A percentile compares a stretch with the other conserved stretches of the same genome.
Evolutionary conservation across 164 flowering plant genomes (phyloP).

Genomic region (Kingdonia uniflora): DNA sequence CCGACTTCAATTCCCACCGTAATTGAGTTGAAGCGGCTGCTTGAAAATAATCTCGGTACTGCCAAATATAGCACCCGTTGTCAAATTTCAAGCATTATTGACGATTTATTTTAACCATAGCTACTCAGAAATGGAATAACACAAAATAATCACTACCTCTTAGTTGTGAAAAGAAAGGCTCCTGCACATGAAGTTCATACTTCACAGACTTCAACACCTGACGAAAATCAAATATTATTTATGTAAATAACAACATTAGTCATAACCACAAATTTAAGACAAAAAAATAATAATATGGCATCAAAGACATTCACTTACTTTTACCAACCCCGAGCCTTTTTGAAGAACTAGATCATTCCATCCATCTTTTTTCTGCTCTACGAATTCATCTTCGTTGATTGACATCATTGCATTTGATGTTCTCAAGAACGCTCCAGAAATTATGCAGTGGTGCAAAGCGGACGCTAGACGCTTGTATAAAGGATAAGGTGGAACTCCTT

Average conservation of each 20-base stretch:
- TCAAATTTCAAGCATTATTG: too few relatives aligned
- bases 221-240: background rate
- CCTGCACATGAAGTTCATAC: slow-evolving; percentile 73
- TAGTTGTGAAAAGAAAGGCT: slow-evolving; percentile 70
- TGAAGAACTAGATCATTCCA: slow-evolving; percentile 40
- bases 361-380: slow-evolving; percentile 28
- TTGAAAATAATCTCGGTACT: too few relatives aligned
- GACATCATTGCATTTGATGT: slow-evolving; percentile 1
- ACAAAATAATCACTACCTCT: slow-evolving; percentile 31
- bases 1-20: too few relatives aligned
- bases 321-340: slow-evolving; percentile 38
- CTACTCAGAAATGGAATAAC: background rate
- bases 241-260: background rate
- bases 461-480: slow-evolving; percentile 55
- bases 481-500: slow-evolving; percentile 58
- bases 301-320: slow-evolving; percentile 24
- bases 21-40: too few relatives aligned
- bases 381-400: slow-evolving; percentile 19
- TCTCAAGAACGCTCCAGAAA: slow-evolving; percentile 24
- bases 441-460: slow-evolving; percentile 33
- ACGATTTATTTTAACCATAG: too few relatives aligned
- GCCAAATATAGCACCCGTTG: too few relatives aligned
- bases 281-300: too few relatives aligned
- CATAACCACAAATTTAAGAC: background rate
- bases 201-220: slow-evolving; percentile 43